A percentile compares a stretch with the other conserved stretches of the same genome.
Evolutionary conservation across 2,329 filamentous ascomycete species (phyloP).

Genomic region (Fusarium sororula): DNA sequence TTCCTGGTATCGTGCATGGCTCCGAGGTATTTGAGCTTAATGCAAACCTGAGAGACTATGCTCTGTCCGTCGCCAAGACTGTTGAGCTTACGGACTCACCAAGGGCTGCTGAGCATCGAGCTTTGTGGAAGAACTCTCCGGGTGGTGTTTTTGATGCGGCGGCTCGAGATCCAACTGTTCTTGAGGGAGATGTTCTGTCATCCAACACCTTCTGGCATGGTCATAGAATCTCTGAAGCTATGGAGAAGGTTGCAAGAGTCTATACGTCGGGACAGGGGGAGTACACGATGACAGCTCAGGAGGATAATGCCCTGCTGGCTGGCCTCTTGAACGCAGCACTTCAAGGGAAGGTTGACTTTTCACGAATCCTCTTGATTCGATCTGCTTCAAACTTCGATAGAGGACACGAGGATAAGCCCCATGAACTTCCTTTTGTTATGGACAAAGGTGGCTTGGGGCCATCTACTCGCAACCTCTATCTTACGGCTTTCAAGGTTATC

Average conservation of each 20-base stretch:
- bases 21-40: slow-evolving; percentile 36
- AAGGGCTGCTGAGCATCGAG: slow-evolving; percentile 4
- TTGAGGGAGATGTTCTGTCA: slow-evolving; percentile 33
- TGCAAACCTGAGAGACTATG: slow-evolving; percentile 16
- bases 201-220: slow-evolving; percentile 38
- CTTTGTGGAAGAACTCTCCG: slow-evolving; percentile 6
- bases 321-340: slow-evolving; percentile 25
- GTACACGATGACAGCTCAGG: slow-evolving; percentile 36
- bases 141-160: slow-evolving; percentile 1
- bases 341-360: slow-evolving; percentile 26
- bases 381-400: slow-evolving; percentile 37
- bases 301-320: slow-evolving; percentile 30
- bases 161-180: background rate
- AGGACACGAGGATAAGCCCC: slow-evolving; percentile 24
- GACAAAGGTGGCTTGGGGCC: slow-evolving; percentile 33
- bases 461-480: slow-evolving; percentile 30
- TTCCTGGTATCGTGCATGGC: slow-evolving; percentile 25
- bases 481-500: slow-evolving; percentile 15
- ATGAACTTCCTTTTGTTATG: slow-evolving; percentile 32
- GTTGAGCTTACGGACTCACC: slow-evolving; percentile 5
- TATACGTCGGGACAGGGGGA: slow-evolving; percentile 24
- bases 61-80: slow-evolving; percentile 3
- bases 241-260: slow-evolving; percentile 26
- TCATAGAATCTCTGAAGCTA: slow-evolving; percentile 26
- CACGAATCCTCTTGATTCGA: slow-evolving; percentile 22